A percentile compares a stretch with the other conserved stretches of the same genome.
phyloP scores from a whole-genome alignment of 352 stramenopile species.

The Globisporangium uncinulatum region DNA sequence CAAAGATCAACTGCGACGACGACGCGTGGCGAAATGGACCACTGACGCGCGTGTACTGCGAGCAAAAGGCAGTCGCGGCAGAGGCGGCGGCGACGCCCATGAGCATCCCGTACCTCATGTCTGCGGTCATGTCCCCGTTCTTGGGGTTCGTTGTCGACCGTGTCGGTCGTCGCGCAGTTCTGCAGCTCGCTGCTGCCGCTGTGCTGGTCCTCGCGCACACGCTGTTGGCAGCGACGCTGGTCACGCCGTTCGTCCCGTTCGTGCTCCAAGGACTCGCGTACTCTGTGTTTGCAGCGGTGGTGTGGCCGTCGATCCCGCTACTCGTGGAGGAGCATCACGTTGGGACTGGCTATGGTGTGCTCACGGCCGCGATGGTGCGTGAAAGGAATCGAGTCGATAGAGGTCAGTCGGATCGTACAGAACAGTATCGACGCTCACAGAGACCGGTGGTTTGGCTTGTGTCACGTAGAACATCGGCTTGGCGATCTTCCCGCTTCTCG shows the following conservation, averaged over 20 bases:
- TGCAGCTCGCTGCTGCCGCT: conserved; percentile 72
- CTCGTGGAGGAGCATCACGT: conserved; percentile 14
- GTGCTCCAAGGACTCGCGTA: conserved; percentile 78
- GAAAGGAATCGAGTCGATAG: neutral
- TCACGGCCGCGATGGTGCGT: conserved; percentile 14
- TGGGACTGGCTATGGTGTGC: conserved; percentile 14
- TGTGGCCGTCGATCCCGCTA: conserved; percentile 66
- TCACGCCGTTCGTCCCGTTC: conserved; percentile 53
- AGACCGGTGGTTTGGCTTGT: too few species aligned
- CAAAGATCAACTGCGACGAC: conserved; percentile 80
- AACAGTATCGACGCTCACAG: too few species aligned
- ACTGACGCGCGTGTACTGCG: conserved; percentile 53
- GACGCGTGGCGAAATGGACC: conserved; percentile 62
- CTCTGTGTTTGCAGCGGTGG: conserved; percentile 61
- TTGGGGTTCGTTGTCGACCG: conserved; percentile 90
- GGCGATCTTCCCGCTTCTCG: conserved; percentile 51
- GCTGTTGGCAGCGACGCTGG: conserved; percentile 49
- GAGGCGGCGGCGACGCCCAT: conserved; percentile 80
- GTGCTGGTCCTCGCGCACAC: conserved; percentile 82
- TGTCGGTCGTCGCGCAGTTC: conserved; percentile 75
- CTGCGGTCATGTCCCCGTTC: conserved; percentile 83
- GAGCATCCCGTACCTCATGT: conserved; percentile 92
- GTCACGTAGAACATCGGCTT: conserved; percentile 49
- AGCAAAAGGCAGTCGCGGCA: conserved; percentile 53
- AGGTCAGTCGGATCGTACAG: neutral